phyloP scores from a whole-genome alignment of 176 grass and related monocot genomes.

The Pontederia crassipes region DNA sequence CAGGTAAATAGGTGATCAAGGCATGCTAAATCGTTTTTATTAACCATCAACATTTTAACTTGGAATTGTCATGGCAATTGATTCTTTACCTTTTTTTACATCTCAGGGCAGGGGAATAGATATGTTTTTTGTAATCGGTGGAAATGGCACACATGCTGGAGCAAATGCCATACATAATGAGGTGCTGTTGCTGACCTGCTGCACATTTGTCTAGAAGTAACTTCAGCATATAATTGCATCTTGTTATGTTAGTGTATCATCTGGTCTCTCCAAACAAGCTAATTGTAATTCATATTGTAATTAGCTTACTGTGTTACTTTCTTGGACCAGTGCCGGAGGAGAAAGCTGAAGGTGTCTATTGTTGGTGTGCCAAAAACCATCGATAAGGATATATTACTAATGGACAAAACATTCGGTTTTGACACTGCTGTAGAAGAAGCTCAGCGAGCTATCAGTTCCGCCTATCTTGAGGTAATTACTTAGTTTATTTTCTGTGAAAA shows the following conservation, averaged over 20 bases:
- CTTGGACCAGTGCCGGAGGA: slow-evolving; percentile 55
- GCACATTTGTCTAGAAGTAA: slow-evolving; percentile 6
- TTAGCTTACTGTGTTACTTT: neutral
- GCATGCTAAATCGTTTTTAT: neutral
- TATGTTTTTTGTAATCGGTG: slow-evolving; percentile 93
- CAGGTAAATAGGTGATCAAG: slow-evolving; percentile 31
- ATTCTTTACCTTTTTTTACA: slow-evolving; percentile 18
- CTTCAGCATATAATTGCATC: neutral
- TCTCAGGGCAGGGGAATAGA: slow-evolving; percentile 79
- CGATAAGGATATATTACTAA: slow-evolving; percentile 95
- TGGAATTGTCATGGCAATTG: neutral
- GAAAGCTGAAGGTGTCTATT: slow-evolving; percentile 83
- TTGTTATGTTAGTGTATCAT: neutral
- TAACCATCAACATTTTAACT: neutral
- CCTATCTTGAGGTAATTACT: slow-evolving; percentile 83
- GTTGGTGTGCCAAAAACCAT: slow-evolving; percentile 87
- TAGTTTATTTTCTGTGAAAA: neutral
- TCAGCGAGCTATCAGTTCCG: slow-evolving; percentile 94
- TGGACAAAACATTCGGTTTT: slow-evolving; percentile 99
- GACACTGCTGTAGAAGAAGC: slow-evolving; percentile 97
- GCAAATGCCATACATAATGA: slow-evolving; percentile 90
- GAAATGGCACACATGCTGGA: slow-evolving; percentile 96
- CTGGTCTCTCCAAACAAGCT: neutral
- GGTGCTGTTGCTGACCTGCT: slow-evolving; percentile 35
- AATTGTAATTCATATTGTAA: neutral